phyloP scores from a whole-genome alignment of 2,329 filamentous ascomycete genomes.

The Penicillium crustosum region DNA sequence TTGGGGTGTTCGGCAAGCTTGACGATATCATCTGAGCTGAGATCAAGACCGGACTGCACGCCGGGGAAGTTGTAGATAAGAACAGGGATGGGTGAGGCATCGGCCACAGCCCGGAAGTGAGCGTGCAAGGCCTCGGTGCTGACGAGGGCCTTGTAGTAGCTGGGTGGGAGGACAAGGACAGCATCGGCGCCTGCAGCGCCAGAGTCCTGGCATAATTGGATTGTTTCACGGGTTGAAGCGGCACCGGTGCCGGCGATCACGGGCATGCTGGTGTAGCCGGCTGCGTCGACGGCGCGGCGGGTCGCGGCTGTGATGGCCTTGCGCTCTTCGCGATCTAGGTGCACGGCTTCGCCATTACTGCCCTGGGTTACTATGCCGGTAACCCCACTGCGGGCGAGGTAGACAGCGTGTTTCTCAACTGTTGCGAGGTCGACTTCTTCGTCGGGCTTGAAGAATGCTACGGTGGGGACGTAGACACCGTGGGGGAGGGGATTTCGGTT shows the following conservation, averaged over 20 bases:
- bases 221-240: slow-evolving; percentile 71
- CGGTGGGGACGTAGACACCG: slow-evolving; percentile 71
- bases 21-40: slow-evolving; percentile 65
- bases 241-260: slow-evolving; percentile 74
- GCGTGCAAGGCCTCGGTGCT: slow-evolving; percentile 58
- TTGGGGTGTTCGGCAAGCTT: slow-evolving; percentile 60
- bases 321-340: slow-evolving; percentile 70
- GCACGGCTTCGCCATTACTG: slow-evolving; percentile 80
- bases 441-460: slow-evolving; percentile 68
- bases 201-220: slow-evolving; percentile 68
- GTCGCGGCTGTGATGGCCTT: slow-evolving; percentile 67
- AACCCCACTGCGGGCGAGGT: slow-evolving; percentile 70
- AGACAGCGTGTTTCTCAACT: slow-evolving; percentile 61
- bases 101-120: slow-evolving; percentile 67
- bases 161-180: slow-evolving; percentile 72
- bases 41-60: slow-evolving; percentile 65
- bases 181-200: slow-evolving; percentile 70
- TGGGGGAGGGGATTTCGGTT: slow-evolving; percentile 34
- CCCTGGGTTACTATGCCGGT: slow-evolving; percentile 74
- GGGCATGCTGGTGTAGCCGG: slow-evolving; percentile 65
- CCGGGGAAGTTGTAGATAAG: slow-evolving; percentile 73
- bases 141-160: slow-evolving; percentile 71
- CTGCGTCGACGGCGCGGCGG: slow-evolving; percentile 65
- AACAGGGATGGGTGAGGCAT: slow-evolving; percentile 60
- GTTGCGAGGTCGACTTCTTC: slow-evolving; percentile 67